phyloP scores from a whole-genome alignment of 768 basidiomycete genomes.

The Kondoa subrosea region DNA sequence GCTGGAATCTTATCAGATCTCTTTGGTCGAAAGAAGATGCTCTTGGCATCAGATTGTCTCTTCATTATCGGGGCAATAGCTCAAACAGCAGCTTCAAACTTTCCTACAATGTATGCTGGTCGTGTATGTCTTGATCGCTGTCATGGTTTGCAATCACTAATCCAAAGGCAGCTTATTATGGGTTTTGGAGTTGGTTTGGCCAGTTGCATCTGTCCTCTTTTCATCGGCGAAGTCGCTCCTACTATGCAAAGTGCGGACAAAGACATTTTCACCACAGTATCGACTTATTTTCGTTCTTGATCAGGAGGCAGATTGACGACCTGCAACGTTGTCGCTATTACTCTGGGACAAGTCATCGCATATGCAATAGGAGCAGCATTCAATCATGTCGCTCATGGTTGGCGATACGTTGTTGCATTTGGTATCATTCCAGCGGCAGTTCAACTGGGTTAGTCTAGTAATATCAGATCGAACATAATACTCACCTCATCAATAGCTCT shows the following conservation, averaged over 20 bases:
- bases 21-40: conserved; percentile 49
- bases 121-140: conserved; percentile 41
- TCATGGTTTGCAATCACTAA: conserved; percentile 4
- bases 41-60: conserved; percentile 50
- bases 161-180: conserved; percentile 2
- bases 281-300: too few species aligned
- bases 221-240: conserved; percentile 68
- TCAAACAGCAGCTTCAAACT: conserved; percentile 52
- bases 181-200: conserved; percentile 4
- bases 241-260: conserved; percentile 49
- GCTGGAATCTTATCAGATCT: conserved; percentile 56
- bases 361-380: conserved; percentile 32
- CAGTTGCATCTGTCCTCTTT: conserved; percentile 55
- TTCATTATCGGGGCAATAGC: conserved; percentile 59
- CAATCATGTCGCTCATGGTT: conserved; percentile 41
- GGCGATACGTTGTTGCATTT: conserved; percentile 72
- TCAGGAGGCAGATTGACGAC: conserved; percentile 70
- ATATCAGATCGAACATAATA: too few species aligned
- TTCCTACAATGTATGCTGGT: conserved; percentile 57
- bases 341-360: conserved; percentile 53
- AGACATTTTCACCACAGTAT: too few species aligned
- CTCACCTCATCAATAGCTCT: too few species aligned
- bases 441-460: conserved; percentile 45
- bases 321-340: conserved; percentile 66
- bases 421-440: conserved; percentile 52